Conservation (phyloP, 2,329 filamentous ascomycete species). For the Talaromyces sp. region DNA sequence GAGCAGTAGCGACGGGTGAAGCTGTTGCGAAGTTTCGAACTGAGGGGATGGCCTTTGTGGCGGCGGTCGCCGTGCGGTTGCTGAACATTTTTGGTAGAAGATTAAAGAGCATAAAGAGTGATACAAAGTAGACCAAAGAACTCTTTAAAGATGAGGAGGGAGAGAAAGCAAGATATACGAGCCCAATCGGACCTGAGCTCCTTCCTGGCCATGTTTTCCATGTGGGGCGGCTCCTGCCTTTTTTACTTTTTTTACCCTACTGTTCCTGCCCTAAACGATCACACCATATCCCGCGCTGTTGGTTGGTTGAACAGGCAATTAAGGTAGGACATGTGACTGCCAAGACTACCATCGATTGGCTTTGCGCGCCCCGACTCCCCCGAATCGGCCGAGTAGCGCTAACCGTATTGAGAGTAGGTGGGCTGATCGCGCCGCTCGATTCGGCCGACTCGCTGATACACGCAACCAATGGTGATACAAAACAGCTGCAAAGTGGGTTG, state of each 20-base stretch:
- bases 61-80: slow-evolving; percentile 25
- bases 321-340: slow-evolving; percentile 5
- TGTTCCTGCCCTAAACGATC: neutral
- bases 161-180: neutral
- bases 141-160: neutral
- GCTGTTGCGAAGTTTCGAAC: slow-evolving; percentile 27
- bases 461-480: neutral
- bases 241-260: neutral
- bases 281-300: neutral
- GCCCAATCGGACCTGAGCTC: neutral
- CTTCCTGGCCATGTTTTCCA: neutral
- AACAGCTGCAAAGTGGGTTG: neutral
- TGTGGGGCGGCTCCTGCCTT: slow-evolving; percentile 1
- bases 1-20: slow-evolving; percentile 34
- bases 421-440: neutral
- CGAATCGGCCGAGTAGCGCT: slow-evolving; percentile 4
- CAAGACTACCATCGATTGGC: neutral
- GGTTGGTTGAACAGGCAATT: neutral
- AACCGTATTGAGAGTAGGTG: neutral
- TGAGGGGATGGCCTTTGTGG: slow-evolving; percentile 22
- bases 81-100: slow-evolving; percentile 26
- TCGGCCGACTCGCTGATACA: slow-evolving; percentile 3
- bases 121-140: neutral
- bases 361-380: neutral
- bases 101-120: neutral